These are phyloP conservation scores for Chernovozyma aurita DNA, from an alignment of 1,139 yeast species.

Conservation along the genomic window DNA sequence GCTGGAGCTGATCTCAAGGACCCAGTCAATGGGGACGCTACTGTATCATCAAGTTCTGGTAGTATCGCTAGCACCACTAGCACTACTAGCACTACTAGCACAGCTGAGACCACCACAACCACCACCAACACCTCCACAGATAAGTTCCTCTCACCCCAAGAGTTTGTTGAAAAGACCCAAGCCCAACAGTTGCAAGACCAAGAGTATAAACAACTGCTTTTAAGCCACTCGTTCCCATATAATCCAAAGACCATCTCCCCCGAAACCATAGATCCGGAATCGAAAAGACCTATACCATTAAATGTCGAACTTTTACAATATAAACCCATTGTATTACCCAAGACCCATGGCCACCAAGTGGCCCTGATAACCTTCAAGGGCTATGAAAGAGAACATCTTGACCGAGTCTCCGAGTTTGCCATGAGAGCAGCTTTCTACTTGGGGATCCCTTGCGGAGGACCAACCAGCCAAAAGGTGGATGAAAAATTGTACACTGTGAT, in stretches of 20 bases:
- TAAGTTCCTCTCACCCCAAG: constrained; percentile 26
- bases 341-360: constrained; percentile 66
- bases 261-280: constrained; percentile 22
- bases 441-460: constrained; percentile 77
- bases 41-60: background rate
- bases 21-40: no score
- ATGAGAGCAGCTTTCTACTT: constrained; percentile 85
- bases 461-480: constrained; percentile 47
- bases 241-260: constrained; percentile 38
- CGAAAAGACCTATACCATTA: constrained; percentile 63
- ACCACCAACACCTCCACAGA: no score
- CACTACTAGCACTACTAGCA: no score
- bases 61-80: no score
- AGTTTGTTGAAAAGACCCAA: constrained; percentile 23
- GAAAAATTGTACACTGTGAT: constrained; percentile 90
- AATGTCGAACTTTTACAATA: constrained; percentile 79
- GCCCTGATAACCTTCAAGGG: constrained; percentile 72
- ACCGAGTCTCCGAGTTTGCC: constrained; percentile 80
- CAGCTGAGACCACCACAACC: no score
- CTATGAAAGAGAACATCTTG: constrained; percentile 65
- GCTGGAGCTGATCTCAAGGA: background rate
- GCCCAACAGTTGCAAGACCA: constrained; percentile 26
- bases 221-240: constrained; percentile 30
- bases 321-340: constrained; percentile 70
- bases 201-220: constrained; percentile 25